phyloP scores from a whole-genome alignment of 768 basidiomycete species.

The Boletus bicolor region DNA sequence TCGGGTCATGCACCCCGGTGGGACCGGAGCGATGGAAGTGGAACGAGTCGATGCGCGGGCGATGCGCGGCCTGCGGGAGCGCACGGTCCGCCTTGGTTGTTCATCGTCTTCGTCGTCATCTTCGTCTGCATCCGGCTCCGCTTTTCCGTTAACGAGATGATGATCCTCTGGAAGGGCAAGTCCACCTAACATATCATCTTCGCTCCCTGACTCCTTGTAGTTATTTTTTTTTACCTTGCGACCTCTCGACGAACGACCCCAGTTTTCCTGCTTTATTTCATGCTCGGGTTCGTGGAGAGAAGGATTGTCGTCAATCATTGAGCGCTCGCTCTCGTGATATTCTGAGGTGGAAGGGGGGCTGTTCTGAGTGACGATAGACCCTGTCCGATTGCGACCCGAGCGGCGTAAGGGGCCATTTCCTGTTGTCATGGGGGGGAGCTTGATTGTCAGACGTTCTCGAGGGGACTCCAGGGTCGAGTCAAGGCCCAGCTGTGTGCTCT shows the following conservation, averaged over 20 bases:
- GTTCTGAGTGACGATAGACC: conserved; percentile 22
- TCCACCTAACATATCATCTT: conserved; percentile 35
- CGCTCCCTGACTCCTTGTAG: conserved; percentile 47
- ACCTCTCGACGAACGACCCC: conserved; percentile 36
- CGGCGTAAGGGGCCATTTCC: conserved; percentile 20
- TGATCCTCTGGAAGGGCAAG: conserved; percentile 7
- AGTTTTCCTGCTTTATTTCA: conserved; percentile 3
- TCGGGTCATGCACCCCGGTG: conserved; percentile 19
- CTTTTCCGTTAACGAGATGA: conserved; percentile 19
- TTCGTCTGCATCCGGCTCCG: conserved; percentile 24
- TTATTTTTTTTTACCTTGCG: conserved; percentile 37
- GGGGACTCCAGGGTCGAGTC: conserved; percentile 20
- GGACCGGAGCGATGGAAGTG: neutral
- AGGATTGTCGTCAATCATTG: conserved; percentile 27
- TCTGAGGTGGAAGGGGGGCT: conserved; percentile 31
- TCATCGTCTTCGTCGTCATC: conserved; percentile 33
- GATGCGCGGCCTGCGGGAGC: conserved; percentile 20
- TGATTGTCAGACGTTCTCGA: conserved; percentile 21
- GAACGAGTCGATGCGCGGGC: conserved; percentile 23
- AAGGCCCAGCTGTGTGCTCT: conserved; percentile 14
- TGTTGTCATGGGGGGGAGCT: conserved; percentile 21
- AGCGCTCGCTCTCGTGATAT: conserved; percentile 34
- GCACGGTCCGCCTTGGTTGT: conserved; percentile 17
- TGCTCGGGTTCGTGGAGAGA: conserved; percentile 1
- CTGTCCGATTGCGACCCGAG: conserved; percentile 22